These are phyloP conservation scores for Daldinia decipiens DNA, from an alignment of 495 filamentous ascomycete genomes.

Conservation along the genomic window DNA sequence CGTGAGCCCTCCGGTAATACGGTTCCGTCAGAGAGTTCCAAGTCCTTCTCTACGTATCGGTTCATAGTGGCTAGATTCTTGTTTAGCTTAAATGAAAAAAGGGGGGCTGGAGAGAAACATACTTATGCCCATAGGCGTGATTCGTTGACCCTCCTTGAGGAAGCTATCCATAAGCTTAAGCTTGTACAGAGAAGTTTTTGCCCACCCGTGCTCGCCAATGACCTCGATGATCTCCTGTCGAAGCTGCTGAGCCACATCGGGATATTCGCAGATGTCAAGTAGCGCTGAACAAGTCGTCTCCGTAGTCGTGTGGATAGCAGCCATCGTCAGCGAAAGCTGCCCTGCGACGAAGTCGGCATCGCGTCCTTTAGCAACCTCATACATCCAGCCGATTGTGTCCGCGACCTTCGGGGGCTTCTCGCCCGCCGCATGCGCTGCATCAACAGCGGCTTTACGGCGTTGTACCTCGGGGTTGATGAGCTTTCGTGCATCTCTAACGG, in stretches of 20 bases:
- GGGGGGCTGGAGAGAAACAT: conserved; percentile 25
- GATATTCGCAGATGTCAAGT: conserved; percentile 53
- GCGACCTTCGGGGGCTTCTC: conserved; percentile 47
- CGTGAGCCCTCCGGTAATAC: conserved; percentile 62
- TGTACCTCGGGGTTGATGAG: conserved; percentile 51
- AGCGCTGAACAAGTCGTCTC: conserved; percentile 51
- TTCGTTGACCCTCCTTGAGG: conserved; percentile 56
- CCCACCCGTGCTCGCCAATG: conserved; percentile 51
- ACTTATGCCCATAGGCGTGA: conserved; percentile 51
- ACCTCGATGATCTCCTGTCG: conserved; percentile 55
- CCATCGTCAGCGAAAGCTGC: conserved; percentile 48
- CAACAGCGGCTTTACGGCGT: conserved; percentile 42
- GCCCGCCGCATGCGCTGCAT: conserved; percentile 42
- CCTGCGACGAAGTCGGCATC: conserved; percentile 46
- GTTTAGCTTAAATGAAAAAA: conserved; percentile 27
- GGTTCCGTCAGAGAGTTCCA: conserved; percentile 59
- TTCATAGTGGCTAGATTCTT: conserved; percentile 53
- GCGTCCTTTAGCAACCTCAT: conserved; percentile 43
- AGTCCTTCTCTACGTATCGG: conserved; percentile 51
- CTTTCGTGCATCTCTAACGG: conserved; percentile 46
- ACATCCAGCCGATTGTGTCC: conserved; percentile 53
- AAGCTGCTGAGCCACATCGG: conserved; percentile 52
- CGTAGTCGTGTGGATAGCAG: conserved; percentile 53
- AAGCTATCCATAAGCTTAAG: conserved; percentile 64
- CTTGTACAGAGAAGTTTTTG: conserved; percentile 61